Conservation (phyloP, 306 rosid genomes). For the Amphicarpaea edgeworthii region DNA sequence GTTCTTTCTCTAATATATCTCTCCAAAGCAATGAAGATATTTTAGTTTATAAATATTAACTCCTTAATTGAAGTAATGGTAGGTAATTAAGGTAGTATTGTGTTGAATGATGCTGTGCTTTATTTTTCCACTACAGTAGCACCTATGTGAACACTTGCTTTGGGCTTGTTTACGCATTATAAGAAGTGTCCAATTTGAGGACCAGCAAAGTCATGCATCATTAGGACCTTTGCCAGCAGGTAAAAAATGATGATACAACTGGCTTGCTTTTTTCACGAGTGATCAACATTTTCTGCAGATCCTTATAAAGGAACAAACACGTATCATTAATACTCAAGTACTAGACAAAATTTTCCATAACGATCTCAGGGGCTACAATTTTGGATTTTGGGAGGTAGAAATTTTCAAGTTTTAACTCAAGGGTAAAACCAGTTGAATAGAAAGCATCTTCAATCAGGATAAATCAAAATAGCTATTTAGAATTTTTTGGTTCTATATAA, state of each 20-base stretch:
- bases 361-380: background rate
- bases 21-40: constrained; percentile 22
- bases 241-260: constrained; percentile 9
- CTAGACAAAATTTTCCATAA: constrained; percentile 14
- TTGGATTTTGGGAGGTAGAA: background rate
- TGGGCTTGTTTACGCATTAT: constrained; percentile 13
- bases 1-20: background rate
- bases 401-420: background rate
- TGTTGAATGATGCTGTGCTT: background rate
- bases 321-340: background rate
- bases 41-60: background rate
- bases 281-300: background rate
- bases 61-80: background rate
- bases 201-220: constrained; percentile 36
- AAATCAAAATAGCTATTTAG: background rate
- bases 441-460: constrained; percentile 1
- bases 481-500: background rate
- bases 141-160: background rate
- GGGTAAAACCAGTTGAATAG: background rate
- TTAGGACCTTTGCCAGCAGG: constrained; percentile 3
- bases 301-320: constrained; percentile 18
- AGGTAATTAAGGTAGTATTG: constrained; percentile 1
- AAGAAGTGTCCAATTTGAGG: constrained; percentile 37
- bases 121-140: constrained; percentile 1
- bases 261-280: background rate